Evolutionary conservation across 2,329 filamentous ascomycete genomes (phyloP), one percentile per base, ranked within the genome.

Genomic region (Setomelanomma holmii): DNA sequence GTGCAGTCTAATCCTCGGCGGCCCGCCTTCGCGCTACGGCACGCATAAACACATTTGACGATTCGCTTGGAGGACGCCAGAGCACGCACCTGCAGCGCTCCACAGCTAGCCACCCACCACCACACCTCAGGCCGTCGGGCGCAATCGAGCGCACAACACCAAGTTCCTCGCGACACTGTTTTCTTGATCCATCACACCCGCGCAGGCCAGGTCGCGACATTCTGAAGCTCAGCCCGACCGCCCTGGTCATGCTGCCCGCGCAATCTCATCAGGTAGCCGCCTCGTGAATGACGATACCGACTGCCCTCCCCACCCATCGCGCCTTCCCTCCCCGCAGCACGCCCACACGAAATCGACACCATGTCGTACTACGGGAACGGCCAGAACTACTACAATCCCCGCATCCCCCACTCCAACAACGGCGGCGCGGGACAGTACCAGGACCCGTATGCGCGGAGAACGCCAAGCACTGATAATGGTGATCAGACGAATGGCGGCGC

Each of bases 401-500:
- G 58, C 55, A 73, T 65, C 58, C 68, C 76, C 36, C 78, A 76
- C 51, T 73, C 75, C 51, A 74, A 67, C 47, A 73, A 75, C 43
- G 72, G 72, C 54, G 72, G 72, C 52, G 66, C 75, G 17, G 55
- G 57, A 53, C 69, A 68, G 39, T 73, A 75, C 51, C 71, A 72
- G 48, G 69, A 71, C 53, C 56, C 66, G n/a, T 68, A 75, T 56
- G 60, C 79, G 56, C 77, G 76, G 53, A 82, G 89, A 60, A 83
- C 85, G 59, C 83, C 85, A 42, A 93, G 89, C 78, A 92, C 90
- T 78, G 87, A 91, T 72, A 85, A 82, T 61, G 89, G 88, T 59
- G 90, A 95, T 72, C 89, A 93, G 71, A 76, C 78, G 42, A 84
- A 86, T 49, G 76, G 65, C 20, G 66, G 78, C 51, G 74, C 76